Conservation (phyloP, 1,139 yeast species). For the Candida sanyaensis region DNA sequence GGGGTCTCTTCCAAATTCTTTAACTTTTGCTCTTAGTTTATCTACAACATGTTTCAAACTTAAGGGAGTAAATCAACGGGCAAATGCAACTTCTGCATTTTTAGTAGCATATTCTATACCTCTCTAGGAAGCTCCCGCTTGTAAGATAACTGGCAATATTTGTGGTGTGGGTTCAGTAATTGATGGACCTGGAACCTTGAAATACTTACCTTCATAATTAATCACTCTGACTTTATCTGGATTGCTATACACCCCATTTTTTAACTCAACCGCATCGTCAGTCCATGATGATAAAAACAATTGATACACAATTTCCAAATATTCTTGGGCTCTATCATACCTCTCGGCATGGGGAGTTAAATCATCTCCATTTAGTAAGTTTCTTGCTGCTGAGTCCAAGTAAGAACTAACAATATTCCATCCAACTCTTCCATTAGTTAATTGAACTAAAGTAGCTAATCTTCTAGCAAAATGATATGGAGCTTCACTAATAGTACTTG, state of each 20-base stretch:
- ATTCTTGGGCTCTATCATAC: constrained; percentile 42
- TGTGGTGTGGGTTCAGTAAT: constrained; percentile 44
- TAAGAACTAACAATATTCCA: constrained; percentile 45
- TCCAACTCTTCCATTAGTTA: constrained; percentile 44
- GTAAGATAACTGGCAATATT: constrained; percentile 41
- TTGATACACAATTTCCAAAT: constrained; percentile 38
- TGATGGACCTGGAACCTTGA: constrained; percentile 44
- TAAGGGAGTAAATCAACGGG: constrained; percentile 26
- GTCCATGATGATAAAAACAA: constrained; percentile 42
- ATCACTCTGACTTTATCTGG: constrained; percentile 16
- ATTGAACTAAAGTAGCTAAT: constrained; percentile 40
- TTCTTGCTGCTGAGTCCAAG: constrained; percentile 42
- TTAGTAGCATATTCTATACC: constrained; percentile 43
- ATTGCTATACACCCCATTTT: constrained; percentile 27
- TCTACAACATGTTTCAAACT: constrained; percentile 23
- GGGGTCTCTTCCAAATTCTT: constrained; percentile 27
- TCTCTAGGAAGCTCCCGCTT: constrained; percentile 45
- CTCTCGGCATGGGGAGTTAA: constrained; percentile 39
- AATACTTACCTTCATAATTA: constrained; percentile 35
- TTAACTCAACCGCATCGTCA: constrained; percentile 37
- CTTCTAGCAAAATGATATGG: constrained; percentile 46
- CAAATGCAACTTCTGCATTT: constrained; percentile 42
- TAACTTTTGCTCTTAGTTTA: constrained; percentile 25
- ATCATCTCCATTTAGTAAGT: constrained; percentile 30
- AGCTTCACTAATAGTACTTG: constrained; percentile 42